Percentiles rank a stretch among this genome's conserved stretches.
Evolutionary conservation across 129 eudicot species (phyloP).

Genomic region (Dittrichia graveolens): DNA sequence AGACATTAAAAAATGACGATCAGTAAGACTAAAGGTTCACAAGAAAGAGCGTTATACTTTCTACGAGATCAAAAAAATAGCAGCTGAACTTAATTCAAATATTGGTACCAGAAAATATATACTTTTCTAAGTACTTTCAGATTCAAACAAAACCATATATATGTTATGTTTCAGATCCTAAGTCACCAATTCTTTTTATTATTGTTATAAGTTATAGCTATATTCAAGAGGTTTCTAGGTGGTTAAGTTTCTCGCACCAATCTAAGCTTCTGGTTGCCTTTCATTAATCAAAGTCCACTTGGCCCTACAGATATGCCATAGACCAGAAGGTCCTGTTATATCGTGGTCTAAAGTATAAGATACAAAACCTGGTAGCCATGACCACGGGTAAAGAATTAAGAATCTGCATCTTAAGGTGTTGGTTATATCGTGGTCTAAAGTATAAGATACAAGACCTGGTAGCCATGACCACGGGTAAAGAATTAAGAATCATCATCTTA

Average conservation of each 20-base stretch:
- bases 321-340: no score
- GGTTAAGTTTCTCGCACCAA: no score
- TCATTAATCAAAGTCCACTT: no score
- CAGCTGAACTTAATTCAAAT: no score
- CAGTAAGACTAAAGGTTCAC: slow-evolving; percentile 22
- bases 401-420: neutral
- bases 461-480: neutral
- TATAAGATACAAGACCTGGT: neutral
- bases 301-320: no score
- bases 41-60: neutral
- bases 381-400: neutral
- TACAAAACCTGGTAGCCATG: neutral
- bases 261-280: no score
- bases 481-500: neutral
- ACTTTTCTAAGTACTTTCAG: neutral
- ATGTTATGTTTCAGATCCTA: neutral
- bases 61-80: no score
- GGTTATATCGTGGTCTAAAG: neutral
- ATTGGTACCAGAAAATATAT: neutral
- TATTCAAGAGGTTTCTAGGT: neutral
- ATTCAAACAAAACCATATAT: neutral
- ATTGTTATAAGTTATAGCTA: no score
- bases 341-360: neutral
- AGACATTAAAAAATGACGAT: slow-evolving; percentile 19
- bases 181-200: no score